phyloP scores from a whole-genome alignment of 768 basidiomycete species.

The Roridomyces roridus region DNA sequence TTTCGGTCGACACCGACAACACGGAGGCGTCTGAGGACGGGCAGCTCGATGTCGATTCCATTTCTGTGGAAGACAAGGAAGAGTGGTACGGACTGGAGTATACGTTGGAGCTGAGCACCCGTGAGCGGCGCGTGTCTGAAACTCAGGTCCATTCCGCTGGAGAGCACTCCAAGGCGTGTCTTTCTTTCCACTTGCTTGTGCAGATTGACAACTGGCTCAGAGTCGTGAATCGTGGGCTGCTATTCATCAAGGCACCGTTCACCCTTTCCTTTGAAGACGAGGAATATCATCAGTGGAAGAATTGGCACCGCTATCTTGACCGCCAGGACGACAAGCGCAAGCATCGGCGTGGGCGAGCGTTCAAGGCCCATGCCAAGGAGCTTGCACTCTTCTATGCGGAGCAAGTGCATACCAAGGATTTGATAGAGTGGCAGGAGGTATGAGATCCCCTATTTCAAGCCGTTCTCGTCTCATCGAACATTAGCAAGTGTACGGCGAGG shows the following conservation, averaged over 20 bases:
- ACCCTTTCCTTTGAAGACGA: constrained; percentile 47
- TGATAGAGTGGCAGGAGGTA: constrained; percentile 43
- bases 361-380: constrained; percentile 38
- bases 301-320: constrained; percentile 52
- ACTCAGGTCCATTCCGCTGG: constrained; percentile 36
- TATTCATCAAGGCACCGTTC: constrained; percentile 42
- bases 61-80: constrained; percentile 30
- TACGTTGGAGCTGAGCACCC: constrained; percentile 46
- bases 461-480: too few relatives aligned
- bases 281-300: constrained; percentile 49
- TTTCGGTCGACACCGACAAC: constrained; percentile 4
- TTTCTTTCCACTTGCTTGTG: background rate
- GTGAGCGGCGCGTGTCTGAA: constrained; percentile 40
- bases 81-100: constrained; percentile 54
- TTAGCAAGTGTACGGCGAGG: constrained; percentile 41
- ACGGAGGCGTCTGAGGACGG: background rate
- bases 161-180: constrained; percentile 45
- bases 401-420: constrained; percentile 41
- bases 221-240: constrained; percentile 53
- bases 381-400: constrained; percentile 42
- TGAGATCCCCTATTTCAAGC: background rate
- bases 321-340: constrained; percentile 40
- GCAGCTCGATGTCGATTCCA: background rate
- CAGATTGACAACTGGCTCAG: constrained; percentile 25
- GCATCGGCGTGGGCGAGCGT: constrained; percentile 38